phyloP scores from a whole-genome alignment of 1,284 basidiomycete genomes.

The Ustilago nuda region DNA sequence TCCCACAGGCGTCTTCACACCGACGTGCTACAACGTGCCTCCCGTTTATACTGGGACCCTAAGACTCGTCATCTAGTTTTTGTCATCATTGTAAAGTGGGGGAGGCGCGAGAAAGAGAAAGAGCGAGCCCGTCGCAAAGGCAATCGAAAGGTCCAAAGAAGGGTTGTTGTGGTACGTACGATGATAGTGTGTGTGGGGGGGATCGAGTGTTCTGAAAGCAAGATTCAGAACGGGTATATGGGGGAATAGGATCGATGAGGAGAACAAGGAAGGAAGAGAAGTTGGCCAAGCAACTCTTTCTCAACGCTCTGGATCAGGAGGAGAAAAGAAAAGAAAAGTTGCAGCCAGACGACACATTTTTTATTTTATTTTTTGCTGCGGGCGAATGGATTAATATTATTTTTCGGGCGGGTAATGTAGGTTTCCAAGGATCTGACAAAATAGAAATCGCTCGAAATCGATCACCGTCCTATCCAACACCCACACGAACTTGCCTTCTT shows the following conservation, averaged over 20 bases:
- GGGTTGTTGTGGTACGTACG: conserved; percentile 21
- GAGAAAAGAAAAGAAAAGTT: conserved; percentile 2
- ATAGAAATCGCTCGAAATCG: conserved; percentile 8
- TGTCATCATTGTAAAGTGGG: conserved; percentile 47
- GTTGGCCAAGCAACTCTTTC: neutral
- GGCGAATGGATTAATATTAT: conserved; percentile 3
- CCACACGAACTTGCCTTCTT: neutral
- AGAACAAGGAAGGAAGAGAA: conserved; percentile 17
- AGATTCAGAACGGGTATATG: conserved; percentile 52
- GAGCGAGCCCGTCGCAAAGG: neutral
- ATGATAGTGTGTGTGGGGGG: conserved; percentile 10
- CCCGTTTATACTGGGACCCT: conserved; percentile 48
- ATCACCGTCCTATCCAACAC: conserved; percentile 15
- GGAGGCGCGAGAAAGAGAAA: neutral
- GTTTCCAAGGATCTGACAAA: conserved; percentile 10
- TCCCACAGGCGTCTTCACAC: conserved; percentile 42
- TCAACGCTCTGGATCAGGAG: neutral
- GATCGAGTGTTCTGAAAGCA: conserved; percentile 49
- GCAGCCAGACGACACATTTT: neutral
- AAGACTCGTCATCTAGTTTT: conserved; percentile 66
- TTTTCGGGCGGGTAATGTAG: neutral
- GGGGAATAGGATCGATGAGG: conserved; percentile 35
- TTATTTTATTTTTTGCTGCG: conserved; percentile 13
- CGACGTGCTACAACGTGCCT: conserved; percentile 41
- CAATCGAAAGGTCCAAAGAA: neutral